Evolutionary conservation across 225 moss, liverwort and hornwort species (phyloP), one percentile per base, ranked within the genome.

Genomic region (Ulota crispa): DNA sequence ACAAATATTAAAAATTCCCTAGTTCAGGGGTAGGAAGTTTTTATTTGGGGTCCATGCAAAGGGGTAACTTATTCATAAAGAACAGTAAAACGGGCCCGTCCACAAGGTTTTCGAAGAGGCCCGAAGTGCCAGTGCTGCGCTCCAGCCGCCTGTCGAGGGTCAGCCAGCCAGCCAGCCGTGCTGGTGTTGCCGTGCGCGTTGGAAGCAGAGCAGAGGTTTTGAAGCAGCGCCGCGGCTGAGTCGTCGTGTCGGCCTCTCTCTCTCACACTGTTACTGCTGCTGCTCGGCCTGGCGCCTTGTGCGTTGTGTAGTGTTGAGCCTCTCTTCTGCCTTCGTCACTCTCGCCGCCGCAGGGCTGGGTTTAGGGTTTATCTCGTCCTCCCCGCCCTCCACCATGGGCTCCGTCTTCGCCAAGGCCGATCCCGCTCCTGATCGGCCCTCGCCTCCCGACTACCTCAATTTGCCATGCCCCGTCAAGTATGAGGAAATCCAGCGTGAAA

Each of bases 401-500:
- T 83, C 83, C 81, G 77, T 50, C 19, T 86, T 86, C 74, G 81
- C 70, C 64, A 86, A 88, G 78, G 64, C 86, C 53, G 85, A 82
- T 78, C 16, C 85, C 28, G 34, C 39, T 10, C 36, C 41, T 21
- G 85, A 85, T 73, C 77, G 37, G 9, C 50, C 85, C 34, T 41
- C 85, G 32, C 70, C 74, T 30, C 69, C 85, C n/a, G 89, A 96
- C 81, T 96, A 94, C 92, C 94, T 94, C 75, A 93, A 93, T 88
- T 88, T 99, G 83, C 96, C 99, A 39, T 93, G 94, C 80, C 99
- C 96, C 27, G 94, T 99, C 84, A 99, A 99, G 83, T 99, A 99
- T 92, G 99, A 99, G 85, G 99, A 99, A 89, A 99, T 99, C 86
- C 99, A 99, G 88, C 91, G 99, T 56, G 99, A 99, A 83, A 93